These are phyloP conservation scores for Colletotrichum musicola DNA, from an alignment of 2,329 filamentous ascomycete genomes.

Conservation along the genomic window DNA sequence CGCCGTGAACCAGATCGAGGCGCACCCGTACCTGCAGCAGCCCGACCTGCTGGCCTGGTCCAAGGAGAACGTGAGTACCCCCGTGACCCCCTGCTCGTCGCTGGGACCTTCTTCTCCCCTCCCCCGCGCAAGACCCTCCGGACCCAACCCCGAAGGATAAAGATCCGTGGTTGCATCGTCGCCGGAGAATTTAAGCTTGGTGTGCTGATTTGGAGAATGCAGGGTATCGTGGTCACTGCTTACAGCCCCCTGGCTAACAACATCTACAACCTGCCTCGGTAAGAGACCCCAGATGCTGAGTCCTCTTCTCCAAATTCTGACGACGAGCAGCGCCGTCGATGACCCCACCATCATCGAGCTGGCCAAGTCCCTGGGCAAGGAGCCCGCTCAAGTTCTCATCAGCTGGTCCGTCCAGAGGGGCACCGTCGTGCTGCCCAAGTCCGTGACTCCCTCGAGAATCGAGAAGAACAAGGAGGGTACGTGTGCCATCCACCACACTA, in stretches of 20 bases:
- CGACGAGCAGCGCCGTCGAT: slow-evolving; percentile 56
- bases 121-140: not conserved
- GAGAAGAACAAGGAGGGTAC: slow-evolving; percentile 56
- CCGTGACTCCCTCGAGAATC: slow-evolving; percentile 64
- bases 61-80: slow-evolving; percentile 47
- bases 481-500: not conserved
- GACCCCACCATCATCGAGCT: slow-evolving; percentile 63
- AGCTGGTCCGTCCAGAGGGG: slow-evolving; percentile 67
- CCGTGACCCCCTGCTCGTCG: not conserved
- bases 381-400: slow-evolving; percentile 66
- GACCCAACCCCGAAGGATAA: not conserved
- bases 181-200: slow-evolving; percentile 6
- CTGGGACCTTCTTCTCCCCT: not conserved
- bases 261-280: slow-evolving; percentile 47
- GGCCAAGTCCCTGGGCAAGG: slow-evolving; percentile 63
- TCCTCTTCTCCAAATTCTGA: not conserved
- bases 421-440: slow-evolving; percentile 66
- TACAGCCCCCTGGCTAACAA: slow-evolving; percentile 75
- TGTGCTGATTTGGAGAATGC: slow-evolving; percentile 32
- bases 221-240: slow-evolving; percentile 64
- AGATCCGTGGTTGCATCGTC: slow-evolving; percentile 17
- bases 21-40: slow-evolving; percentile 61
- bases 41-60: slow-evolving; percentile 66
- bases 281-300: not conserved
- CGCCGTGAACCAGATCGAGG: slow-evolving; percentile 64